Conservation (phyloP, 495 filamentous ascomycete genomes). For the Glonium stellatum region DNA sequence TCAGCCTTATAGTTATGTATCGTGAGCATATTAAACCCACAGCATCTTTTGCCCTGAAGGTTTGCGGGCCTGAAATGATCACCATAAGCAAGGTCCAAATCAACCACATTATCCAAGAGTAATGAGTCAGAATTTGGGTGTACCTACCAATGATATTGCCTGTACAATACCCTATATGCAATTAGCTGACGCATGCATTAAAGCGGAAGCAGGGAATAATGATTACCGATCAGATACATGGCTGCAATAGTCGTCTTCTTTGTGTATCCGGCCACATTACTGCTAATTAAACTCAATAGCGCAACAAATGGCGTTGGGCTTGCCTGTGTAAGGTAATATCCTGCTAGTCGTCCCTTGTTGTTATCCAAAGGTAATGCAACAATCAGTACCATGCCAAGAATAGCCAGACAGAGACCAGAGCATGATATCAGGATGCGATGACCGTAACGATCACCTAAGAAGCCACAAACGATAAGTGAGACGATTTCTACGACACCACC, state of each 20-base stretch:
- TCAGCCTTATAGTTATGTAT: not conserved
- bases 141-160: slow-evolving; percentile 51
- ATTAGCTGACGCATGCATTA: not conserved
- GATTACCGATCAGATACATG: slow-evolving; percentile 50
- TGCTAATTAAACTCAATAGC: slow-evolving; percentile 51
- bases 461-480: slow-evolving; percentile 51
- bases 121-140: too few species aligned
- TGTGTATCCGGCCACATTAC: slow-evolving; percentile 65
- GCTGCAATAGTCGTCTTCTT: slow-evolving; percentile 70
- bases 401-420: slow-evolving; percentile 37
- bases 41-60: slow-evolving; percentile 49
- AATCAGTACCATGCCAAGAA: slow-evolving; percentile 59
- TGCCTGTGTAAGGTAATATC: slow-evolving; percentile 58
- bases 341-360: slow-evolving; percentile 52
- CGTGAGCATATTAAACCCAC: not conserved
- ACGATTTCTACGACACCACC: slow-evolving; percentile 62
- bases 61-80: slow-evolving; percentile 40
- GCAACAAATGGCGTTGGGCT: slow-evolving; percentile 54
- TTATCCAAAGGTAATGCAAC: slow-evolving; percentile 55
- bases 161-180: slow-evolving; percentile 46
- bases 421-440: slow-evolving; percentile 48
- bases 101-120: too few species aligned
- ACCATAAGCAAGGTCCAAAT: too few species aligned
- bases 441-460: slow-evolving; percentile 50
- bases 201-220: too few species aligned